Evolutionary conservation across 176 grass and related monocot species (phyloP).

Genomic region (Poa annua): DNA sequence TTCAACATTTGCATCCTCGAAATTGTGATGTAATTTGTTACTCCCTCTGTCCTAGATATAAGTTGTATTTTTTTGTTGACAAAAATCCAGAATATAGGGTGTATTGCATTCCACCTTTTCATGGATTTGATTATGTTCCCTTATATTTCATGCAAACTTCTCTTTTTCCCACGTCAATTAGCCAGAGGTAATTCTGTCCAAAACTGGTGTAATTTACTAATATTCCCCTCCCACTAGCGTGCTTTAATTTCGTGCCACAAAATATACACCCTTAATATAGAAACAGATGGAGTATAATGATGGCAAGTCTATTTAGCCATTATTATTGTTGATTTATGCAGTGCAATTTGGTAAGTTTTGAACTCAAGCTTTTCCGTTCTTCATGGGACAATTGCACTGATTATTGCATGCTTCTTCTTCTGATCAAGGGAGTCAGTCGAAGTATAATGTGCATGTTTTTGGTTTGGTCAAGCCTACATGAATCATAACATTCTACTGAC

Average conservation of each 20-base stretch:
- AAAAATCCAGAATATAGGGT: too few relatives aligned
- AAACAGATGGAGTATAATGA: neutral
- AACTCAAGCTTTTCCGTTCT: slow-evolving; percentile 1
- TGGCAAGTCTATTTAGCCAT: slow-evolving; percentile 8
- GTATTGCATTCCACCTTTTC: too few relatives aligned
- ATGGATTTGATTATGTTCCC: too few relatives aligned
- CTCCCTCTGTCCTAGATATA: too few relatives aligned
- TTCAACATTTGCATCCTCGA: neutral
- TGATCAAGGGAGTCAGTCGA: neutral
- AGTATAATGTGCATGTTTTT: slow-evolving; percentile 18
- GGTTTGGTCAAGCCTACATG: slow-evolving; percentile 1
- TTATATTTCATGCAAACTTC: too few relatives aligned
- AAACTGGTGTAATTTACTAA: too few relatives aligned
- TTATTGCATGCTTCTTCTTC: slow-evolving; percentile 27
- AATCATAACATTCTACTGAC: slow-evolving; percentile 25
- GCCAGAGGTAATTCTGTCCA: too few relatives aligned
- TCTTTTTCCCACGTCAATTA: too few relatives aligned
- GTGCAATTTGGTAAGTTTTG: neutral
- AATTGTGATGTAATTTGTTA: neutral
- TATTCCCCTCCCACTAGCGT: too few relatives aligned
- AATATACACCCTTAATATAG: too few relatives aligned
- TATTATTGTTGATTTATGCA: slow-evolving; percentile 1
- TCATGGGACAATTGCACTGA: neutral
- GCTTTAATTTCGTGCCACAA: too few relatives aligned
- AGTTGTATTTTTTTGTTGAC: too few relatives aligned